Evolutionary conservation across 352 stramenopile species (phyloP), one percentile per base, ranked within the genome.

Genomic region (Phytophthora pini): DNA sequence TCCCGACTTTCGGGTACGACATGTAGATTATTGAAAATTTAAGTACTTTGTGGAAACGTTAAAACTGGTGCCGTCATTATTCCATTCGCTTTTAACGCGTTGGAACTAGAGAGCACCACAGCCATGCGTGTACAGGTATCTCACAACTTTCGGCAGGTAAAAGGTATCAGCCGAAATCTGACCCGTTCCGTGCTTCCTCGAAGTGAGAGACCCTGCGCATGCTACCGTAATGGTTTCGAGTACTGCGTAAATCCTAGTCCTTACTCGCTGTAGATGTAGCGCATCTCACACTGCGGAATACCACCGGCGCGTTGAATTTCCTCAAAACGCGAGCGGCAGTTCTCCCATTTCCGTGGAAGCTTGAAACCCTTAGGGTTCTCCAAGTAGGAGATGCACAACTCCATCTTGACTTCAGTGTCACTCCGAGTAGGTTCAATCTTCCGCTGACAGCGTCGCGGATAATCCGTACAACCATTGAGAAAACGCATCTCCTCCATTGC

Each of bases 311-410:
- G 20, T 17, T n/a, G 17, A 22, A 61, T 50, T 20, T 61, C 15
- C 15, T 73, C 52, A 27, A 60, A 64, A 0, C 58, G 58, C n/a
- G 51, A 24, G 20, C 52, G 58, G 32, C 59, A 65, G 1, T 11
- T 31, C 20, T 73, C 59, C 65, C 65, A 73, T 22, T 65, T 73
- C 31, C 47, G 59, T 5, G 59, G 65, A 4, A 73, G 53, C 29
- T 45, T 39, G 10, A 66, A 41, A 9, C 53, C 59, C 11, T 38
- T 62, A 12, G 43, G 29, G 32, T 69, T 40, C 6, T 45, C 39
- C 24, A 75, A 36, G 40, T 71, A 68, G 6, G 58, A 29, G 31
- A 68, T 34, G 45, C 67, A 68, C 55, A 75, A 36, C 5, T 68
- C 49, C 44, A 27, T 47, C 29, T 46, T 71, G 32, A 17, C 49